Evolutionary conservation across 352 stramenopile species (phyloP), one percentile per base, ranked within the genome.

Genomic region (Phytophthora boehmeriae): DNA sequence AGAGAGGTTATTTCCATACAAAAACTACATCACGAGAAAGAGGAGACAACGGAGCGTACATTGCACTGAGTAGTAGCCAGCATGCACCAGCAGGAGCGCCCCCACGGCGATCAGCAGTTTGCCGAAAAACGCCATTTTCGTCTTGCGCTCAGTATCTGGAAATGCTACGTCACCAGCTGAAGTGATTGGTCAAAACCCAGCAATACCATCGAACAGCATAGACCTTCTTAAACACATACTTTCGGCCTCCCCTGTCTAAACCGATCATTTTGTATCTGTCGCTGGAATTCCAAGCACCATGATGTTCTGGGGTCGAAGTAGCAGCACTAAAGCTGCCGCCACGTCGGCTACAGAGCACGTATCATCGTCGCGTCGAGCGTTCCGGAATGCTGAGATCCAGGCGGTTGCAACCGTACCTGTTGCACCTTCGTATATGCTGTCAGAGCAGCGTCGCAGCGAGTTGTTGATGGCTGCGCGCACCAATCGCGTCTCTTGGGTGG

Each of bases 1-100:
- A 52, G 20, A 47, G 28, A 38, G 23, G 45, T 43, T 63, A 49
- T 38, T 25, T 9, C 14, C 4, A 17, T 41, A 49, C n/a, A 27
- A 28, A 22, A 61, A 48, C 20, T 6, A 19, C 30, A 46, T 16
- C n/a, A n/a, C 14, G 20, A 25, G 14, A 49, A 23, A 42, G 23
- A 52, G 2, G 2, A 55, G 39, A 57, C 20, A 32, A 11, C 54
- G 30, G 8, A 43, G 60, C 76, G 49, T 78, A 93, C 85, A 93
- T 55, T 92, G 73, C 55, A 93, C 71, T 11, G 85, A 89, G 72
- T 92, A 93, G 69, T 93, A 93, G 50, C 82, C 82, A 1, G 82
- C 82, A 65, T 93, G 85, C 41, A 92, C 56, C 43, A 93, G 73
- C 59, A 92, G 66, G 28, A 89, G 60, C 57, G 78, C 70, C 66